A percentile compares a stretch with the other conserved stretches of the same genome.
These are phyloP conservation scores for Colletotrichum tamarilloi DNA, from an alignment of 2,329 filamentous ascomycete species.

Conservation along the genomic window DNA sequence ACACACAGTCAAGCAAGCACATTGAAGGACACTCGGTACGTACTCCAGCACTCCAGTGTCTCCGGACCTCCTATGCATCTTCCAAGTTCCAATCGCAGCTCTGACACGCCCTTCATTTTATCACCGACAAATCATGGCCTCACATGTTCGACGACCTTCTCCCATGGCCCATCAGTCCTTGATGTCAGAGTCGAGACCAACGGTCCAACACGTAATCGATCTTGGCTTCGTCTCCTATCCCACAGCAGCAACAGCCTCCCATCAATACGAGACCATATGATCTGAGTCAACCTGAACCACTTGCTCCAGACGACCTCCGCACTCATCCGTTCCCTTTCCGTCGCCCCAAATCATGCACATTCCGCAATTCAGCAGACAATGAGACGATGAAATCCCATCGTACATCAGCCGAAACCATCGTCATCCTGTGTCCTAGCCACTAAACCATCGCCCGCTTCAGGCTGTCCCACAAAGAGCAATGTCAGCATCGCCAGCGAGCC, in stretches of 20 bases:
- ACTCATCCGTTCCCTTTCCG: not conserved
- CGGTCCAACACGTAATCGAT: not conserved
- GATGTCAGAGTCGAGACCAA: not conserved
- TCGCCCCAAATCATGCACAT: not conserved
- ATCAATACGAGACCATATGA: not conserved
- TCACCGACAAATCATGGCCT: conserved; percentile 9
- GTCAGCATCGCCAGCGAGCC: not conserved
- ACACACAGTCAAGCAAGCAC: not conserved
- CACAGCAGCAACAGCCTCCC: not conserved
- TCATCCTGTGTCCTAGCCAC: conserved; percentile 15
- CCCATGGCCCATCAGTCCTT: not conserved
- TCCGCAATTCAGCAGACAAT: conserved; percentile 5
- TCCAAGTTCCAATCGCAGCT: conserved; percentile 28
- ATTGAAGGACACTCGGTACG: not conserved
- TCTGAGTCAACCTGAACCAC: not conserved
- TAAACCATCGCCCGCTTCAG: not conserved
- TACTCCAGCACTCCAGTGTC: not conserved
- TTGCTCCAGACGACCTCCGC: not conserved
- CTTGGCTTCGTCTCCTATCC: not conserved
- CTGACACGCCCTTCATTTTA: conserved; percentile 22
- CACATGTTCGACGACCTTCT: not conserved
- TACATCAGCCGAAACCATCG: conserved; percentile 20
- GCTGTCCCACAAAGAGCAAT: not conserved
- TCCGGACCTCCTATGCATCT: conserved; percentile 2
- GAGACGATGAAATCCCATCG: conserved; percentile 15